A percentile compares a stretch with the other conserved stretches of the same genome.
Evolutionary conservation across 805 yeast genomes (phyloP).

Genomic region (Pichia cephalocereana): DNA sequence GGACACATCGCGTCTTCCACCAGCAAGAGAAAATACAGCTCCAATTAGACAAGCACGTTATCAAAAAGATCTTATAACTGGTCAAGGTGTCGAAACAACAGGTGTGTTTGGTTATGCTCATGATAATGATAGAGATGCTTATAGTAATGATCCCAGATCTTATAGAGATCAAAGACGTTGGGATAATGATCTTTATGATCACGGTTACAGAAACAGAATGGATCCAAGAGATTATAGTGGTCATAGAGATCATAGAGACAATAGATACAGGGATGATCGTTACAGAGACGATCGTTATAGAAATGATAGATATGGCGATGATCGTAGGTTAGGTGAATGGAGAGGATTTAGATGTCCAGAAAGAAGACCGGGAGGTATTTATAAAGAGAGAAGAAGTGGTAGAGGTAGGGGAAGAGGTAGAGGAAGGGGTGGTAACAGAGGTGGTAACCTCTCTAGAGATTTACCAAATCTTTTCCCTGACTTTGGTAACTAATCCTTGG

Average conservation of each 20-base stretch:
- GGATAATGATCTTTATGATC: background rate
- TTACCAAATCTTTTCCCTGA: background rate
- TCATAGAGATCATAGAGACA: background rate
- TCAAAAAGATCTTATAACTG: conserved; percentile 27
- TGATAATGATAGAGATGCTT: conserved; percentile 23
- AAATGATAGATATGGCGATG: background rate
- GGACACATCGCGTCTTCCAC: conserved; percentile 22
- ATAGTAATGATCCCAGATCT: background rate
- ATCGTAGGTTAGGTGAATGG: background rate
- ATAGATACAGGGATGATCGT: background rate
- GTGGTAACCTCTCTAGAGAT: background rate
- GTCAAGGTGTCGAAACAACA: conserved; percentile 26
- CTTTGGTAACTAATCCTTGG: background rate
- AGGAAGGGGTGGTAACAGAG: background rate
- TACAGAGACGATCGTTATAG: background rate
- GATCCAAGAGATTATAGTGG: background rate
- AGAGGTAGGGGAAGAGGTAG: conserved; percentile 3
- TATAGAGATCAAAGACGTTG: background rate
- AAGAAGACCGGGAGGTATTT: conserved; percentile 3
- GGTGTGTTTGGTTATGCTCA: conserved; percentile 28
- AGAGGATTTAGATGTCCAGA: background rate
- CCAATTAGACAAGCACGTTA: background rate
- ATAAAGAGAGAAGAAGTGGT: conserved; percentile 8
- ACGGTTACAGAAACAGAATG: background rate
- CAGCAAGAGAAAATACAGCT: conserved; percentile 13